Evolutionary conservation across 2,329 filamentous ascomycete species (phyloP), one percentile per base, ranked within the genome.

Genomic region (Fusarium scirpi): DNA sequence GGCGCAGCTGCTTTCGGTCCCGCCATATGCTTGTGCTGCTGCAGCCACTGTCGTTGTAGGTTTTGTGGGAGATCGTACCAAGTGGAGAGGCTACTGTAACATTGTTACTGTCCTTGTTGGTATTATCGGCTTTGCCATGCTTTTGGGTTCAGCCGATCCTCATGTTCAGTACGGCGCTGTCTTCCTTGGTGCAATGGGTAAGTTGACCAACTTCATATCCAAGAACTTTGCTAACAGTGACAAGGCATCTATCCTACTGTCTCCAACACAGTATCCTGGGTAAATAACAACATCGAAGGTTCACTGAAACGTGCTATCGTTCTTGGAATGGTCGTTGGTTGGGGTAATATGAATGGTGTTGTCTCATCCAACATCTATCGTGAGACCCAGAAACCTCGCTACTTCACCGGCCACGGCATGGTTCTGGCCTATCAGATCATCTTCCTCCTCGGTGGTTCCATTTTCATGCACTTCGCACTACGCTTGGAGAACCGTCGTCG

Each of bases 321-420:
- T 0, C 78, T 94, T 0, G 92, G 92, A 0, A 87, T 93, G 71
- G 88, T 93, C n/a, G 92, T 94, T 46, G 91, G 88, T 5, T 93
- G 90, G 90, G 91, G 92, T 11, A 94, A 94, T 70, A 80, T 94
- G 18, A 93, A 93, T 71, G 91, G 91, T 16, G 89, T 94, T 32
- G 84, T 76, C 18, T 76, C 81, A 16, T 85, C 82, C 45, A 93
- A 94, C 74, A 91, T 94, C 65, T 93, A 92, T 58, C 65, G 78
- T 47, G 71, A 74, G 11, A 25, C 43, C 2, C 76, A 80, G 49
- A 62, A 65, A 3, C 78, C 79, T 2, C 70, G 77, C 3, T 80
- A 75, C 70, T 73, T 73, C 54, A 77, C 71, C 3, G 91, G 91
- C 0, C 91, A 94, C 70, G 85, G 84, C 2, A 83, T 87, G 0